Evolutionary conservation across 2,329 filamentous ascomycete genomes (phyloP).

Genomic region (Paraconiothyrium brasiliense): DNA sequence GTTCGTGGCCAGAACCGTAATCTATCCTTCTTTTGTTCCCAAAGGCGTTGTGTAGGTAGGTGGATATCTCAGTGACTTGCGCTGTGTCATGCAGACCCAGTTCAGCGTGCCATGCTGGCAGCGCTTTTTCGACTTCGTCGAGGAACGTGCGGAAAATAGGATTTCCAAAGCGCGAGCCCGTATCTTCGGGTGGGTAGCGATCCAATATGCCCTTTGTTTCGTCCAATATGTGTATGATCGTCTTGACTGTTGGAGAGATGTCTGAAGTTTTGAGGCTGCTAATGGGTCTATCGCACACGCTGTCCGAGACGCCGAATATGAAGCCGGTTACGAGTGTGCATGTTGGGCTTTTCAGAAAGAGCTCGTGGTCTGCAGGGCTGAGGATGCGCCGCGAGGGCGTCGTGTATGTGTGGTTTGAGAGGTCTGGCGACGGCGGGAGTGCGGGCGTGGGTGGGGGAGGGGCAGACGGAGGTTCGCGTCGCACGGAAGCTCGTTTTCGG

Average conservation of each 20-base stretch:
- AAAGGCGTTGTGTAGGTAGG: slow-evolving; percentile 84
- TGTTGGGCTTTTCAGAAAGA: slow-evolving; percentile 81
- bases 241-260: slow-evolving; percentile 67
- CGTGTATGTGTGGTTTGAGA: slow-evolving; percentile 68
- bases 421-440: slow-evolving; percentile 73
- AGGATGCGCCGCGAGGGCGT: slow-evolving; percentile 82
- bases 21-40: slow-evolving; percentile 85
- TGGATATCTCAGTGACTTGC: slow-evolving; percentile 75
- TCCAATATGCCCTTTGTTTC: slow-evolving; percentile 73
- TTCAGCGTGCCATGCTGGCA: slow-evolving; percentile 69
- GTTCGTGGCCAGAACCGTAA: slow-evolving; percentile 95
- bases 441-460: slow-evolving; percentile 79
- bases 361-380: slow-evolving; percentile 78
- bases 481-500: slow-evolving; percentile 38
- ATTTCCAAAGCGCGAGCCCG: slow-evolving; percentile 94
- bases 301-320: slow-evolving; percentile 85
- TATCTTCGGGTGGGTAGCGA: slow-evolving; percentile 81
- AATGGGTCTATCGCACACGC: slow-evolving; percentile 75
- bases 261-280: slow-evolving; percentile 68
- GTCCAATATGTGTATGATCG: slow-evolving; percentile 75
- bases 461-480: slow-evolving; percentile 37
- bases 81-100: slow-evolving; percentile 63
- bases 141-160: slow-evolving; percentile 87
- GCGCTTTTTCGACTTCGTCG: slow-evolving; percentile 64
- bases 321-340: slow-evolving; percentile 82